Percentiles rank a stretch among this genome's conserved stretches.
Evolutionary conservation across 495 filamentous ascomycete species (phyloP).

Genomic region (Clohesyomyces aquaticus): DNA sequence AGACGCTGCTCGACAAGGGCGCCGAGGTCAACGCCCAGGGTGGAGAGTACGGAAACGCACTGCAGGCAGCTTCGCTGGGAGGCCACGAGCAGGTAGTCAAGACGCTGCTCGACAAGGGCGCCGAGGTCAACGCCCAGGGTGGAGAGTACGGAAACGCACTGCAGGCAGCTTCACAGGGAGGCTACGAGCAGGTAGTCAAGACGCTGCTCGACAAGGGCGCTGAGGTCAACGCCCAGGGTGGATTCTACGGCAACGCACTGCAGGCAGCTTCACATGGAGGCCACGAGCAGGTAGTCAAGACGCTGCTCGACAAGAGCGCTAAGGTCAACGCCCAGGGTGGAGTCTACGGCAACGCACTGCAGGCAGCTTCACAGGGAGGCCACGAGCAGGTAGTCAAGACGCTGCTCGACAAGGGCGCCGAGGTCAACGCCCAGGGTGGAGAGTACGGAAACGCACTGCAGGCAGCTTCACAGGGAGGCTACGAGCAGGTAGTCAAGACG

Average conservation of each 20-base stretch:
- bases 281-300: neutral
- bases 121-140: neutral
- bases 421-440: neutral
- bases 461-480: neutral
- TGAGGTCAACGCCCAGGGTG: neutral
- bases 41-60: neutral
- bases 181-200: neutral
- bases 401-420: neutral
- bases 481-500: neutral
- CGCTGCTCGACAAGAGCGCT: neutral
- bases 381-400: neutral
- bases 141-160: neutral
- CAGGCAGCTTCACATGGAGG: neutral
- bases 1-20: neutral
- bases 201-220: neutral
- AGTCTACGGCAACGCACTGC: neutral
- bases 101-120: neutral
- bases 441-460: neutral
- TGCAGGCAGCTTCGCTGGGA: neutral
- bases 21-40: neutral
- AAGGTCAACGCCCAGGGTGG: neutral
- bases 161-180: neutral
- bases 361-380: neutral
- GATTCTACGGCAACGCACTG: neutral
- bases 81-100: neutral